Percentiles rank a stretch among this genome's conserved stretches.
These are phyloP conservation scores for Areca catechu DNA, from an alignment of 176 grass and related monocot genomes.

Conservation along the genomic window DNA sequence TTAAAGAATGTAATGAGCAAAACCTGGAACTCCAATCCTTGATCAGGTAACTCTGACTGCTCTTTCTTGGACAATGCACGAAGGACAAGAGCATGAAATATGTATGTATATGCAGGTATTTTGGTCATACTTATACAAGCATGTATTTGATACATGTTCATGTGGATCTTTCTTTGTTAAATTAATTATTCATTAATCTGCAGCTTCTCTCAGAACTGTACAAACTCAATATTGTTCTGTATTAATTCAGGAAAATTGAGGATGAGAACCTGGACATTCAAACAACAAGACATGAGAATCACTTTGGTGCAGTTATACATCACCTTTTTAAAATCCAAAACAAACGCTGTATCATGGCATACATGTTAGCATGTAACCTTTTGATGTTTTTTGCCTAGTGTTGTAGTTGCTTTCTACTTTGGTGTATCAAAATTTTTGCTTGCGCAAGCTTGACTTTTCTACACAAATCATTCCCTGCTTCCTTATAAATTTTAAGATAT, in stretches of 20 bases:
- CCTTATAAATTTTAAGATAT: too few relatives aligned
- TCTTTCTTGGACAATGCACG: neutral
- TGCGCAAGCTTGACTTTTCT: neutral
- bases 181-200: neutral
- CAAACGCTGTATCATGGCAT: conserved; percentile 96
- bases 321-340: conserved; percentile 85
- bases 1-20: conserved; percentile 82
- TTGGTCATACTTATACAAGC: too few relatives aligned
- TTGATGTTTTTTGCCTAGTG: too few relatives aligned
- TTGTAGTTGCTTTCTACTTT: too few relatives aligned
- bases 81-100: too few relatives aligned
- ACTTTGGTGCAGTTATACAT: conserved; percentile 82
- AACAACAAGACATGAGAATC: conserved; percentile 28
- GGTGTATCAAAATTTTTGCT: neutral
- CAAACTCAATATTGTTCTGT: neutral
- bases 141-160: too few relatives aligned
- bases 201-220: neutral
- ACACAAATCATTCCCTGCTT: too few relatives aligned
- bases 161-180: too few relatives aligned
- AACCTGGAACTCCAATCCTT: conserved; percentile 64
- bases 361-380: conserved; percentile 39
- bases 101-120: too few relatives aligned
- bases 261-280: conserved; percentile 67
- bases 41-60: conserved; percentile 42
- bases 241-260: conserved; percentile 58